These are phyloP conservation scores for Cyclotella choctawhatcheeana DNA, from an alignment of 108 stramenopile genomes.

Conservation along the genomic window DNA sequence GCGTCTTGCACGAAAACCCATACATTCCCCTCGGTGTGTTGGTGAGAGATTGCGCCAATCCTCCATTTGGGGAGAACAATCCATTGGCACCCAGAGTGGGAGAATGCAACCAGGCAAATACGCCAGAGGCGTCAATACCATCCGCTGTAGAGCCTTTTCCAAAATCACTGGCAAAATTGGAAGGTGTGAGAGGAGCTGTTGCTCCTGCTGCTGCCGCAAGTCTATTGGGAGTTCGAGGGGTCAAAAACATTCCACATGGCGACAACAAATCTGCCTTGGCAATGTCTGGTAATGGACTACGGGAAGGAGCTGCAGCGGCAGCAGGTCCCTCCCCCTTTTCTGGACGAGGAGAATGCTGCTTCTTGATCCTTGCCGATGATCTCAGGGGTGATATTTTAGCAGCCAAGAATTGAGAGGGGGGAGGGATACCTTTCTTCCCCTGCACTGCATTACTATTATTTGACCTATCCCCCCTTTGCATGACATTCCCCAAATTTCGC, in stretches of 20 bases:
- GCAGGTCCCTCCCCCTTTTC: neutral
- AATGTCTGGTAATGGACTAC: conserved; percentile 13
- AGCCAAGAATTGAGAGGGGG: conserved; percentile 44
- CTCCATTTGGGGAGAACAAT: conserved; percentile 80
- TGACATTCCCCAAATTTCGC: conserved; percentile 27
- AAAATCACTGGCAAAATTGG: conserved; percentile 87
- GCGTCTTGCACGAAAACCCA: conserved; percentile 36
- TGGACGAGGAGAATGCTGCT: conserved; percentile 10
- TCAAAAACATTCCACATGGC: conserved; percentile 44
- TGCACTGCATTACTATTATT: neutral
- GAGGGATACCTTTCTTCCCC: conserved; percentile 14
- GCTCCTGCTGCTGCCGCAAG: neutral
- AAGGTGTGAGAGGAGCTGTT: conserved; percentile 56
- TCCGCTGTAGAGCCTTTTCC: conserved; percentile 57
- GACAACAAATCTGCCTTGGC: conserved; percentile 26
- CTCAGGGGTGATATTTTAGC: conserved; percentile 49
- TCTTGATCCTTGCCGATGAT: conserved; percentile 29
- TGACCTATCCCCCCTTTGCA: conserved; percentile 12
- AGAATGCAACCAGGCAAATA: conserved; percentile 82
- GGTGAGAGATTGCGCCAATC: conserved; percentile 53
- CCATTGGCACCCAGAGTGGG: conserved; percentile 62
- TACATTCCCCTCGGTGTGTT: conserved; percentile 76
- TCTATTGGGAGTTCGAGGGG: conserved; percentile 25
- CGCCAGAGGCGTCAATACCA: conserved; percentile 55
- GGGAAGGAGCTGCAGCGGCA: too few species aligned